phyloP scores from a whole-genome alignment of 2,329 filamentous ascomycete genomes.

The Penicillium sp. region DNA sequence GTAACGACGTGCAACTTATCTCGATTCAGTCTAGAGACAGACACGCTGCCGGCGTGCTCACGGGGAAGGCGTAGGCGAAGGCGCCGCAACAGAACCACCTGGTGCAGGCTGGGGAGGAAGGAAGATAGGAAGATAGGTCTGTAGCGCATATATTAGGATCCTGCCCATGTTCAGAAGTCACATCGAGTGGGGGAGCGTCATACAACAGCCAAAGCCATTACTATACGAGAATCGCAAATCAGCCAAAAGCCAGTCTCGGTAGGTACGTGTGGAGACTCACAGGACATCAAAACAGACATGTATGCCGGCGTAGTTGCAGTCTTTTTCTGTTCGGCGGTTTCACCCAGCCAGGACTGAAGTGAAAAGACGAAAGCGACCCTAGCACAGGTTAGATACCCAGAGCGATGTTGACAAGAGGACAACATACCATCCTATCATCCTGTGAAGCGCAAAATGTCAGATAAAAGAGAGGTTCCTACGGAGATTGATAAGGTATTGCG shows the following conservation, averaged over 20 bases:
- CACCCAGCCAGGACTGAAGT: slow-evolving; percentile 54
- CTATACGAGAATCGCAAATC: slow-evolving; percentile 43
- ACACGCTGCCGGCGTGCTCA: slow-evolving; percentile 7
- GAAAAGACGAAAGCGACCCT: slow-evolving; percentile 55
- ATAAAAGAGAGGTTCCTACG: slow-evolving; percentile 7
- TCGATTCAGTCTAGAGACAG: neutral
- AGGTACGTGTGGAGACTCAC: slow-evolving; percentile 55
- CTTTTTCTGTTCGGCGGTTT: slow-evolving; percentile 58
- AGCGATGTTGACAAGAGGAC: neutral
- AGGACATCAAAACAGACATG: slow-evolving; percentile 78
- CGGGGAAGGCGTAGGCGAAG: slow-evolving; percentile 46
- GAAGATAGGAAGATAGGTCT: slow-evolving; percentile 70
- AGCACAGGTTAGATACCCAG: slow-evolving; percentile 24
- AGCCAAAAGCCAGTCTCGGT: slow-evolving; percentile 16
- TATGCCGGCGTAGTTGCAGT: slow-evolving; percentile 70
- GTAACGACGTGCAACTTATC: neutral
- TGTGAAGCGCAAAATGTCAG: slow-evolving; percentile 35
- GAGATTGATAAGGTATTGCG: neutral
- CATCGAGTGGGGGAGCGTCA: slow-evolving; percentile 26
- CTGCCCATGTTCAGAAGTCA: neutral
- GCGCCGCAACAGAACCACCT: slow-evolving; percentile 48
- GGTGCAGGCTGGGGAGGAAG: slow-evolving; percentile 57
- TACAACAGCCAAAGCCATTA: slow-evolving; percentile 63
- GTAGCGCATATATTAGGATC: slow-evolving; percentile 28
- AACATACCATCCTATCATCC: slow-evolving; percentile 67